Evolutionary conservation across 805 yeast genomes (phyloP).

Genomic region (Wickerhamiella parazyma): DNA sequence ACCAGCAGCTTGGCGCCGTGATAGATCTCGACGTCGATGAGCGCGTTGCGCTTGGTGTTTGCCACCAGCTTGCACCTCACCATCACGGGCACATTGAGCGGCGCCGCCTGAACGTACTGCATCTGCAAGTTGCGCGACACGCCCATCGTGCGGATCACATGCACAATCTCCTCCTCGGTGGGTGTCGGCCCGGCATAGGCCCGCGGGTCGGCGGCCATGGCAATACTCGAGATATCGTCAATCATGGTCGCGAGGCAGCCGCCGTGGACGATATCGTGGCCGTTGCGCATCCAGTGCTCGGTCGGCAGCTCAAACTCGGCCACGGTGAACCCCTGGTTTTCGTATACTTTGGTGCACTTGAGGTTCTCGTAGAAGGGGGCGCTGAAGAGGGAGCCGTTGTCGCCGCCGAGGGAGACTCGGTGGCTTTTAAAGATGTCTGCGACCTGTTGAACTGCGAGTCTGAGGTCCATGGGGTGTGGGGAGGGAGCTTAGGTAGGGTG

Average conservation of each 20-base stretch:
- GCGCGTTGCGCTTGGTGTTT: slow-evolving; percentile 21
- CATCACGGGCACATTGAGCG: slow-evolving; percentile 16
- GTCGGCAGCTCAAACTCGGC: slow-evolving; percentile 19
- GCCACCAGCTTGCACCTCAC: slow-evolving; percentile 19
- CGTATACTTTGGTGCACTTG: slow-evolving; percentile 12
- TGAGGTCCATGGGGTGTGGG: background rate
- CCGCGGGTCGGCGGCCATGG: slow-evolving; percentile 18
- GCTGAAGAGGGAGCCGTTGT: background rate
- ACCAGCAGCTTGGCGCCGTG: slow-evolving; percentile 16
- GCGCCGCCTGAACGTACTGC: slow-evolving; percentile 23
- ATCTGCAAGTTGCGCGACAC: slow-evolving; percentile 20
- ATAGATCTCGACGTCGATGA: slow-evolving; percentile 13
- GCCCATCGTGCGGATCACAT: slow-evolving; percentile 15
- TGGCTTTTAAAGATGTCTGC: background rate
- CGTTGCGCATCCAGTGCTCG: slow-evolving; percentile 15
- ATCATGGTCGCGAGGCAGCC: slow-evolving; percentile 25
- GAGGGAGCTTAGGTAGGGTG: no score
- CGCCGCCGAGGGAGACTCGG: background rate
- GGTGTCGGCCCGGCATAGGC: slow-evolving; percentile 17
- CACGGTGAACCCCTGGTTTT: slow-evolving; percentile 11
- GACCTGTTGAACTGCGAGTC: background rate
- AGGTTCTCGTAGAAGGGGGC: slow-evolving; percentile 11
- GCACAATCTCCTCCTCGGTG: slow-evolving; percentile 13
- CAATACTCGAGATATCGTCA: slow-evolving; percentile 18
- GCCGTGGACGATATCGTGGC: slow-evolving; percentile 23